Percentiles rank a stretch among this genome's conserved stretches.
Conservation (phyloP, 208 protist species). For the Trypanosoma caninum region DNA sequence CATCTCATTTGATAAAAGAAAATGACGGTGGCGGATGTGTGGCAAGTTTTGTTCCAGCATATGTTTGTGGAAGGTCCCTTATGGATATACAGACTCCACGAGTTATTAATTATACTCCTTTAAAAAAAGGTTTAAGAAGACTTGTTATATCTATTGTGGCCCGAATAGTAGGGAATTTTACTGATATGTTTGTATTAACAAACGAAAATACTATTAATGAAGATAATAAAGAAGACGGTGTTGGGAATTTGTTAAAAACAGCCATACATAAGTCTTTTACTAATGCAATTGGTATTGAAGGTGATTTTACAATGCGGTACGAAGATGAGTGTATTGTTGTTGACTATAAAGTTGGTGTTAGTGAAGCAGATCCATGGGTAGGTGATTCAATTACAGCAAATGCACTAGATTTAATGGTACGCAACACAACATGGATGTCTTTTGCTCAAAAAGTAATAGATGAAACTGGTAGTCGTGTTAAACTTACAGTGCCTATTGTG, state of each 20-base stretch:
- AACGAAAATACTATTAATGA: not conserved
- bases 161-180: slow-evolving; percentile 15
- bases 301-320: slow-evolving; percentile 10
- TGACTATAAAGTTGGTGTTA: slow-evolving; percentile 15
- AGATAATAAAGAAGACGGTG: not conserved
- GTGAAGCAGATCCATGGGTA: slow-evolving; percentile 27
- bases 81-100: not conserved
- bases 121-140: slow-evolving; percentile 8
- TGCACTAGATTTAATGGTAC: slow-evolving; percentile 25
- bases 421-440: slow-evolving; percentile 12
- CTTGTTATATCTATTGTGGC: slow-evolving; percentile 22
- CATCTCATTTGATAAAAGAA: slow-evolving; percentile 1
- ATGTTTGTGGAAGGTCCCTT: slow-evolving; percentile 16
- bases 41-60: slow-evolving; percentile 11
- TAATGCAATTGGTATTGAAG: slow-evolving; percentile 17
- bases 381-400: slow-evolving; percentile 24
- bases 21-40: slow-evolving; percentile 8
- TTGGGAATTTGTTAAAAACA: not conserved
- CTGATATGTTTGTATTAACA: not conserved
- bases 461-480: not conserved
- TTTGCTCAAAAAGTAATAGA: slow-evolving; percentile 3
- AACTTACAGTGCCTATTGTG: slow-evolving; percentile 16
- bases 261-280: slow-evolving; percentile 16
- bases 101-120: slow-evolving; percentile 15
- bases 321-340: slow-evolving; percentile 6